Evolutionary conservation across 179 eudicot species (phyloP), one percentile per base, ranked within the genome.

Genomic region (Beta corolliflora): DNA sequence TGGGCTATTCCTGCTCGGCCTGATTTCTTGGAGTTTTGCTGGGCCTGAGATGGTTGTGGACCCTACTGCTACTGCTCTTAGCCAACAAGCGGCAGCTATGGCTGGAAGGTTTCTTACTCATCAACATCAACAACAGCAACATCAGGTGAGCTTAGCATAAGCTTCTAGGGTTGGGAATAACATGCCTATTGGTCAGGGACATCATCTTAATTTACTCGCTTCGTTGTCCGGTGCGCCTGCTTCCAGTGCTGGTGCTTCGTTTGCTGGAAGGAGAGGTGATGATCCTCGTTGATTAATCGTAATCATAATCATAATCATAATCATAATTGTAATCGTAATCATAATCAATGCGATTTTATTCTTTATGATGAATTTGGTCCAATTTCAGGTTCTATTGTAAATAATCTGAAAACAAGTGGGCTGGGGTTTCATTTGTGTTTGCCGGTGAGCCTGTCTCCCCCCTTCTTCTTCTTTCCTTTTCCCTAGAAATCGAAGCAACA

Each of bases 171-270:
- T 93, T 79, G 98, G 94, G 81, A 93, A 93, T 88, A 93, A 91
- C 81, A 73, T 95, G 79, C 93, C 98, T 0, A 89, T 94, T 46
- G 90, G 83, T 1, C 98, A 95, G 61, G 98, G 97, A 0, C 99
- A 95, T 67, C 99, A 95, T 69, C 88, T 95, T 59, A 94, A 95
- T 87, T 79, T 95, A 77, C 94, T 95, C 0, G 99, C 99, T 4
- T 95, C 98, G 5, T 83, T 95, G 80, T 92, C 98, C 4, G 92
- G 98, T 3, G 82, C 93, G 0, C 93, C 94, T 3, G 71, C 88
- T 54, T 36, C 85, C 0, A 83, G 66, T 1, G 54, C 80, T 18
- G 76, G 69, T 11, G 69, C 69, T 0, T 80, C 81, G 1, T 71
- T 89, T 0, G 77, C 86, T 1, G 90, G 88, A 0, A 83, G 93